Percentiles rank a stretch among this genome's conserved stretches.
These are phyloP conservation scores for Nannochloropsis salina DNA, from an alignment of 108 stramenopile genomes.

Conservation along the genomic window DNA sequence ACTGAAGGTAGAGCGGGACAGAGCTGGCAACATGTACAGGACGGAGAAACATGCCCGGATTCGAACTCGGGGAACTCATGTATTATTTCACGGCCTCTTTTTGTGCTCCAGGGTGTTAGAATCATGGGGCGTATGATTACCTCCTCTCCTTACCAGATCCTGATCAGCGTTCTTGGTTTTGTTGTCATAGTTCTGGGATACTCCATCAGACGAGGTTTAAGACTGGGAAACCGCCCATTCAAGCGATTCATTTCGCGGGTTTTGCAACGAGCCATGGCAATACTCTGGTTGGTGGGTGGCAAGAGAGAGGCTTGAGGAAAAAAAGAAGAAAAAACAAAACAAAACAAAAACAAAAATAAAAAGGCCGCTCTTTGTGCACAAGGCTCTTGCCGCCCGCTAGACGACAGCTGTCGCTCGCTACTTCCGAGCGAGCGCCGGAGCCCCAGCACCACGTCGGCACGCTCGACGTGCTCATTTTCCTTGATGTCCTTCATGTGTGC, in stretches of 20 bases:
- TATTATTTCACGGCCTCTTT: too few species aligned
- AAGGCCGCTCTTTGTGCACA: neutral
- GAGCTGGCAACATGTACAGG: too few species aligned
- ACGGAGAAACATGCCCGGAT: too few species aligned
- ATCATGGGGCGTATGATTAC: neutral
- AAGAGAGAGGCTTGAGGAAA: neutral
- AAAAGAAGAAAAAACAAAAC: neutral
- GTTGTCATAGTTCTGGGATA: neutral
- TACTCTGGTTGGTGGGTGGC: neutral
- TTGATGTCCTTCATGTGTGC: too few species aligned
- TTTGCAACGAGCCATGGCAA: neutral
- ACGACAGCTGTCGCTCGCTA: too few species aligned
- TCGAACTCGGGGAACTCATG: too few species aligned
- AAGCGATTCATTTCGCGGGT: neutral
- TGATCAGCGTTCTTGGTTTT: neutral
- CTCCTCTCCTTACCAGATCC: neutral
- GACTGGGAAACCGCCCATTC: neutral
- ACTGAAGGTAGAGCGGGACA: too few species aligned
- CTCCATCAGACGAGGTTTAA: neutral
- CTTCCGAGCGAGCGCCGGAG: too few species aligned
- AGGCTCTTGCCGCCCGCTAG: too few species aligned
- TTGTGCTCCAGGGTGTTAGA: too few species aligned
- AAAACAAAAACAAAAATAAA: neutral
- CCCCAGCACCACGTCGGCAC: too few species aligned
- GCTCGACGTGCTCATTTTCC: too few species aligned